These are phyloP conservation scores for Solanum infundibuliforme DNA, from an alignment of 257 asterid genomes.

Conservation along the genomic window DNA sequence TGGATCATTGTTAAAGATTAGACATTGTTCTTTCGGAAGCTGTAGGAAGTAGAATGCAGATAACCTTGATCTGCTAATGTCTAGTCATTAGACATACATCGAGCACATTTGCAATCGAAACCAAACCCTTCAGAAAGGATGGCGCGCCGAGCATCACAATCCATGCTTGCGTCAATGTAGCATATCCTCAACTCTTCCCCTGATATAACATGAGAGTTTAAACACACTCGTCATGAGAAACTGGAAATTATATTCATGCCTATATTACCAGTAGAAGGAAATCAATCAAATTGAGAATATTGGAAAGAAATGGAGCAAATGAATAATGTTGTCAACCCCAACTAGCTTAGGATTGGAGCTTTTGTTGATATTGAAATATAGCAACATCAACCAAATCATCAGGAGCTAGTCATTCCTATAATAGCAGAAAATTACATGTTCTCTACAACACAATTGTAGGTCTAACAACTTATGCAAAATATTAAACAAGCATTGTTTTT, in stretches of 20 bases:
- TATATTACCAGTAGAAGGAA: neutral
- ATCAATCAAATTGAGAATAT: neutral
- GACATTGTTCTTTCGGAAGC: neutral
- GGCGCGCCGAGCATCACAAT: constrained; percentile 50
- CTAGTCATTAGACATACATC: constrained; percentile 60
- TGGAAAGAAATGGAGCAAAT: neutral
- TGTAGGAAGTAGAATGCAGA: neutral
- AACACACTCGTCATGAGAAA: neutral
- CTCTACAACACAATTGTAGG: neutral
- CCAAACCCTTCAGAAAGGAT: constrained; percentile 62
- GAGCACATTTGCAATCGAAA: constrained; percentile 60
- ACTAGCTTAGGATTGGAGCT: neutral
- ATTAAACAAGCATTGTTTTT: neutral
- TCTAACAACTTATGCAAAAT: neutral
- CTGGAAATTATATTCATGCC: neutral
- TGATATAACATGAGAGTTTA: constrained; percentile 17
- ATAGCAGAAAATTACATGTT: neutral
- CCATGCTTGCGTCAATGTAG: constrained; percentile 83
- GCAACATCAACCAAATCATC: neutral
- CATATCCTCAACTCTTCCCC: constrained; percentile 82
- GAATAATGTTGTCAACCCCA: neutral
- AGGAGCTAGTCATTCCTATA: neutral
- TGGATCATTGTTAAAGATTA: neutral
- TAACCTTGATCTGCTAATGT: neutral
- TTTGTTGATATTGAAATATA: neutral